Base-by-base conservation (phyloP, 495 filamentous ascomycete genomes). In the Penicillium antarcticum region DNA sequence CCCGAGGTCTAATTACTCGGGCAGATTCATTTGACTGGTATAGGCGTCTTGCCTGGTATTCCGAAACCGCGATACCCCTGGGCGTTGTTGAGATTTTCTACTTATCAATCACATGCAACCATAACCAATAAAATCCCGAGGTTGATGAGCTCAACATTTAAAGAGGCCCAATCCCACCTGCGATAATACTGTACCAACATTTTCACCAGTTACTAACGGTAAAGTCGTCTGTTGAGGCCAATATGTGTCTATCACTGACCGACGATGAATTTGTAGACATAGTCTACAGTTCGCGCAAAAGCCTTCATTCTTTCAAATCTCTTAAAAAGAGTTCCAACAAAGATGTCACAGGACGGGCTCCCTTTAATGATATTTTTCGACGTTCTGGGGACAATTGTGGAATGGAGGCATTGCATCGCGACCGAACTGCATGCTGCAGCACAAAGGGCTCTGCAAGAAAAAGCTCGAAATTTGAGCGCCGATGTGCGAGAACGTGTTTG, bases 351-450 rank as follows among this genome's bases (percentile, higher is more conserved):
- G 3, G 23, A 12, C 17, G 19, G 3, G 33, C 1, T 18, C 14
- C 56, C 52, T 39, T 48, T 48, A 37, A 45, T 56, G 4, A 37
- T 60, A 37, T 60, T 60, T 29, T 60, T 56, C 44, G 57, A 60
- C 49, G 40, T 60, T 29, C 34, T 60, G 23, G 57, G 57, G 9
- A 60, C 57, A 41, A 50, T 60, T 10, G 57, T 60, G 34, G 57
- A 60, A 52, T 60, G 57, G 57, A 56, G 52, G 50, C 32, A 2
- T 26, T 60, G 57, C 40, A 60, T 60, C 44, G 48, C 57, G 10
- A 60, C 56, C 8, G 34, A 52, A 49, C 36, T 60, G 34, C 52
- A 46, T 14, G 45, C 38, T 39, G 17, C 52, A 42, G 57, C 57
- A 37, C 32, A 34, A 46, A 48, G 18, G n/a, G 43, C 44, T 43